phyloP scores from a whole-genome alignment of 495 filamentous ascomycete genomes.

The Penicillium salamii region DNA sequence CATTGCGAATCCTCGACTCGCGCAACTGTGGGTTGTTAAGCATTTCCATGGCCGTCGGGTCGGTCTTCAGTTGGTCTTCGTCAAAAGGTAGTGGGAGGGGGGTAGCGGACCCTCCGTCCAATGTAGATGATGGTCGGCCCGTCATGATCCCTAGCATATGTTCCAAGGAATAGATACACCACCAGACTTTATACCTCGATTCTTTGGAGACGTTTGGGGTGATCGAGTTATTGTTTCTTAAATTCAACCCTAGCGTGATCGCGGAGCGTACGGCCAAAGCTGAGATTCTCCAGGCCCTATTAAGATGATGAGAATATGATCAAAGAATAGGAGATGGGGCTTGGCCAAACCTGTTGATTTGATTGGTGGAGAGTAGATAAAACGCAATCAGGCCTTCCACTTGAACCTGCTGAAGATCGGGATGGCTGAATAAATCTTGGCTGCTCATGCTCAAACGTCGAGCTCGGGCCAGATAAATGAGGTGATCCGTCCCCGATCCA shows the following conservation, averaged over 20 bases:
- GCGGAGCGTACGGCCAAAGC: constrained; percentile 61
- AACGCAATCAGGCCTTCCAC: constrained; percentile 53
- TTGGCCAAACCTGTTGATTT: constrained; percentile 54
- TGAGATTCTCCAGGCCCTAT: constrained; percentile 60
- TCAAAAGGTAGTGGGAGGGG: constrained; percentile 58
- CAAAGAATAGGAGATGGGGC: not conserved
- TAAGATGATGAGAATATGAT: not conserved
- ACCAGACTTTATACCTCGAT: constrained; percentile 60
- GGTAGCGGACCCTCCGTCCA: constrained; percentile 50
- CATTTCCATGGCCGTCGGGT: constrained; percentile 23
- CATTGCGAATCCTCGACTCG: constrained; percentile 31
- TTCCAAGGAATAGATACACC: constrained; percentile 61
- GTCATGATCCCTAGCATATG: constrained; percentile 60
- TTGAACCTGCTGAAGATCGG: constrained; percentile 55
- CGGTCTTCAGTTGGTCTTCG: constrained; percentile 45
- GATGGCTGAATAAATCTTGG: constrained; percentile 45
- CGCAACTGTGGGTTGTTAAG: constrained; percentile 27
- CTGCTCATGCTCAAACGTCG: constrained; percentile 48
- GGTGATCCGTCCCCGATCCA: constrained; percentile 45
- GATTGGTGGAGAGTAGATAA: constrained; percentile 54
- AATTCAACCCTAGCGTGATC: constrained; percentile 61
- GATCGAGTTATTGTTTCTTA: constrained; percentile 52
- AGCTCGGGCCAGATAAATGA: constrained; percentile 55
- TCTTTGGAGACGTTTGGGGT: constrained; percentile 54
- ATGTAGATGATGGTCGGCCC: constrained; percentile 55